Base-by-base conservation (phyloP, 2,329 filamentous ascomycete genomes). In the Fusarium anguioides region DNA sequence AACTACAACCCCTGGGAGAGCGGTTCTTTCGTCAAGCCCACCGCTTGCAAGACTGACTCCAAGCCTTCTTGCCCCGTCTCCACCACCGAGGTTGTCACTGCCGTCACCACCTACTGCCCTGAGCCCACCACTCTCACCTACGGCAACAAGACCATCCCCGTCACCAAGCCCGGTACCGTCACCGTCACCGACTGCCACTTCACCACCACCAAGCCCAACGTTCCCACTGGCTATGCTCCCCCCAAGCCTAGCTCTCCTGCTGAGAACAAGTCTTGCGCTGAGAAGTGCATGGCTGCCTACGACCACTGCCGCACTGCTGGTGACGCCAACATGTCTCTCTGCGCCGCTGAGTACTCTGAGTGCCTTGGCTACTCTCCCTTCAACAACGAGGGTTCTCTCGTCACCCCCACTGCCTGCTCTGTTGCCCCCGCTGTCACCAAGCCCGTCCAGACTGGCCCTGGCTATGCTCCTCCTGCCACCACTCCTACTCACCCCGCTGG, bases 31-130 rank as follows among this genome's bases (percentile, higher is more conserved):
- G 60, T 60, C 15, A 35, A 39, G 9, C 69, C 70, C 24, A 70
- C 57, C 1, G 57, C 72, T 27, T 74, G 72, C 60, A 84, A 84
- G 81, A 84, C 86, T 51, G 80, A 87, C 72, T 80, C 87, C 73
- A 79, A 64, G 60, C 46, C 60, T 23, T 40, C 46, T 14, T 23
- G 24, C 12, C 45, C 60, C n/a, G 41, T 29, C 46, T 64, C 53
- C 60, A 64, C 61, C 61, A 64, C 61, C 3, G 61, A 64, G 61
- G 53, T 64, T 5, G 42, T 64, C 27, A 64, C 61, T 27, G 46
- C 49, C 26, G 31, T 80, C 75, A 83, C 81, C 78, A 81, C 81
- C 76, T 81, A 49, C 45, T 54, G 52, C 53, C 68, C 74, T 36
- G 73, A 71, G 69, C 41, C 62, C 77, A 79, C 80, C 36, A 64